Evolutionary conservation across 73 alveolate species (phyloP).

Genomic region (Paramecium tetraurelia): DNA sequence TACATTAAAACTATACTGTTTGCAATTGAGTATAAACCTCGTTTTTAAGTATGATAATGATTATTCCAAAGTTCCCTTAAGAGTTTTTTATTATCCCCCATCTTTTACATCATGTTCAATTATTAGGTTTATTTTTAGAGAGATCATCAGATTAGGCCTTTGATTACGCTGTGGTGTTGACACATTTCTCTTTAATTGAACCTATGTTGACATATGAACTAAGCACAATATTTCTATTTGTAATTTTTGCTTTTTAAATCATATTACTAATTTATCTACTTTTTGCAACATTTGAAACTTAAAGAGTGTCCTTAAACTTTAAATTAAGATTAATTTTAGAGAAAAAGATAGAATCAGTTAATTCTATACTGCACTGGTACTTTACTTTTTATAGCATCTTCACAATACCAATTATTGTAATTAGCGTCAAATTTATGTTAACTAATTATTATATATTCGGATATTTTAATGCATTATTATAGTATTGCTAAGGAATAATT

Average conservation of each 20-base stretch:
- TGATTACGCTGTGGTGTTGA: not conserved
- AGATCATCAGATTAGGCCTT: not conserved
- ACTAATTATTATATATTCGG: not conserved
- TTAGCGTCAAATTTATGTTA: not conserved
- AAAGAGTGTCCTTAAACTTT: not conserved
- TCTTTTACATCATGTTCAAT: not conserved
- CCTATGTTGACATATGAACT: not conserved
- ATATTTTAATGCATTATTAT: not conserved
- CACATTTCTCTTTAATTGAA: not conserved
- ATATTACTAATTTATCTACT: not conserved
- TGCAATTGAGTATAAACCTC: conserved; percentile 15
- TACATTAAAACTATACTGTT: conserved; percentile 34
- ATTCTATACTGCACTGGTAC: conserved; percentile 16
- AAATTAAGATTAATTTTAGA: not conserved
- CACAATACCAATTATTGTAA: not conserved
- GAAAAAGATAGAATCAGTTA: not conserved
- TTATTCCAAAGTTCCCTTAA: conserved; percentile 1
- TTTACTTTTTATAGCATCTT: not conserved
- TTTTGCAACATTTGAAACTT: conserved; percentile 10
- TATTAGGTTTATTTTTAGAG: not conserved
- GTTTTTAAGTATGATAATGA: not conserved
- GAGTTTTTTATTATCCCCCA: conserved; percentile 35
- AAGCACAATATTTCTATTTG: not conserved
- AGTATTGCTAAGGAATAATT: not conserved
- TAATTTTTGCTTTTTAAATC: not conserved